These are phyloP conservation scores for Cordyceps cateniannulata DNA, from an alignment of 2,329 filamentous ascomycete genomes.

Conservation along the genomic window DNA sequence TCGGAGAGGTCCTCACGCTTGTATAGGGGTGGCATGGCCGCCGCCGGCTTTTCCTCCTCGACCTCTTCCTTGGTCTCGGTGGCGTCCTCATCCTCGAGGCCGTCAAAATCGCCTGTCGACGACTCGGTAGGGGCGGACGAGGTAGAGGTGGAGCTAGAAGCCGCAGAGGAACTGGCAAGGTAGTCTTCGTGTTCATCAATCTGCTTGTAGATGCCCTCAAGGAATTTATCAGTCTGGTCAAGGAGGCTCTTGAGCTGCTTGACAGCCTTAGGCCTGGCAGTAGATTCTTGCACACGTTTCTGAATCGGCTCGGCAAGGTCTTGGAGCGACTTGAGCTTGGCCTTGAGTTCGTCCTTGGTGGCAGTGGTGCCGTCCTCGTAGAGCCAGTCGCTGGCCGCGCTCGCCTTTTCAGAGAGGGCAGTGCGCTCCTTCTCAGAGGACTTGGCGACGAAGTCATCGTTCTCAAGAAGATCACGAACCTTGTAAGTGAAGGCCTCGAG, in stretches of 20 bases:
- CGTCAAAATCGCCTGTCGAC: slow-evolving; percentile 55
- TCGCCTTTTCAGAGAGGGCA: slow-evolving; percentile 60
- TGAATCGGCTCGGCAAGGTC: slow-evolving; percentile 72
- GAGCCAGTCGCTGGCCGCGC: slow-evolving; percentile 78
- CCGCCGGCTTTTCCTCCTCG: slow-evolving; percentile 33
- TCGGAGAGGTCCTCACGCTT: slow-evolving; percentile 63
- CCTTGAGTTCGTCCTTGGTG: slow-evolving; percentile 64
- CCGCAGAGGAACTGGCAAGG: slow-evolving; percentile 46
- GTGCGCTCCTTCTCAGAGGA: slow-evolving; percentile 64
- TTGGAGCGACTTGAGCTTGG: slow-evolving; percentile 70
- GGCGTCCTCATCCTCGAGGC: slow-evolving; percentile 66
- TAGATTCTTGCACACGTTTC: slow-evolving; percentile 65
- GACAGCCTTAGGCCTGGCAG: slow-evolving; percentile 64
- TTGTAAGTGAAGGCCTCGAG: slow-evolving; percentile 93
- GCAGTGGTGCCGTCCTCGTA: slow-evolving; percentile 79
- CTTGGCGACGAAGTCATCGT: slow-evolving; percentile 63
- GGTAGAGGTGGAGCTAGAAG: slow-evolving; percentile 19
- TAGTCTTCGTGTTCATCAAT: slow-evolving; percentile 62
- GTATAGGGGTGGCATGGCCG: slow-evolving; percentile 61
- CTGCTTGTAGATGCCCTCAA: slow-evolving; percentile 62
- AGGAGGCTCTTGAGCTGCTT: slow-evolving; percentile 63
- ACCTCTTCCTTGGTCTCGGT: slow-evolving; percentile 33
- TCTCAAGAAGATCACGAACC: slow-evolving; percentile 73
- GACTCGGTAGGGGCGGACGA: slow-evolving; percentile 36
- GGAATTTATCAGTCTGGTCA: slow-evolving; percentile 62